phyloP scores from a whole-genome alignment of 331 rosid species.

The Malus hybrid region DNA sequence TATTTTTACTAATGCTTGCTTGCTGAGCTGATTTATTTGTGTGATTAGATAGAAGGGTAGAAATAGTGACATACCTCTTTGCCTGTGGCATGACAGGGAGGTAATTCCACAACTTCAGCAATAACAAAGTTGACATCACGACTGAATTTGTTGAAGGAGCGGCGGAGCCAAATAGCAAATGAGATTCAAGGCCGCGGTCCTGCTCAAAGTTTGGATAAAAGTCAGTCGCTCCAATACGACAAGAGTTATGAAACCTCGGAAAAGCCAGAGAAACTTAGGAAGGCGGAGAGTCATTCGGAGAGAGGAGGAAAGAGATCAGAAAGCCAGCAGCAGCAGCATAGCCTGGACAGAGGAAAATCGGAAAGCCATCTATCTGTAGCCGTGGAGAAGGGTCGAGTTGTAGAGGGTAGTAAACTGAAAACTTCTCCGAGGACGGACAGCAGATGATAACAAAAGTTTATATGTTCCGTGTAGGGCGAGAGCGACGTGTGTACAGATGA shows the following conservation, averaged over 20 bases:
- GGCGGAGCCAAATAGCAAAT: conserved; percentile 46
- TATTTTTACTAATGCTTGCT: not conserved
- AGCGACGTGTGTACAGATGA: conserved; percentile 20
- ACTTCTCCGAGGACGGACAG: conserved; percentile 14
- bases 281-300: conserved; percentile 48
- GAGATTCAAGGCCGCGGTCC: conserved; percentile 49
- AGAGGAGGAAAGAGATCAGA: conserved; percentile 32
- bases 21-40: not conserved
- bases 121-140: conserved; percentile 66
- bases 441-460: conserved; percentile 22
- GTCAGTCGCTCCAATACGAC: conserved; percentile 29
- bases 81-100: conserved; percentile 35
- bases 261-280: conserved; percentile 40
- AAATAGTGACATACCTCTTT: not conserved
- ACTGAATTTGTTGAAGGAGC: conserved; percentile 81
- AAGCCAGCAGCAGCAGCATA: conserved; percentile 19
- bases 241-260: conserved; percentile 28
- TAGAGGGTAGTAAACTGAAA: conserved; percentile 17
- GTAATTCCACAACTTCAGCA: conserved; percentile 38
- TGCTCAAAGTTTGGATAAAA: conserved; percentile 25
- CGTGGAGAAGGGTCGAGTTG: conserved; percentile 42
- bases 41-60: not conserved
- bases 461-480: not conserved
- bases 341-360: conserved; percentile 57
- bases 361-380: conserved; percentile 31